These are phyloP conservation scores for Sclerotinia subarctica DNA, from an alignment of 2,329 filamentous ascomycete genomes.

Conservation along the genomic window DNA sequence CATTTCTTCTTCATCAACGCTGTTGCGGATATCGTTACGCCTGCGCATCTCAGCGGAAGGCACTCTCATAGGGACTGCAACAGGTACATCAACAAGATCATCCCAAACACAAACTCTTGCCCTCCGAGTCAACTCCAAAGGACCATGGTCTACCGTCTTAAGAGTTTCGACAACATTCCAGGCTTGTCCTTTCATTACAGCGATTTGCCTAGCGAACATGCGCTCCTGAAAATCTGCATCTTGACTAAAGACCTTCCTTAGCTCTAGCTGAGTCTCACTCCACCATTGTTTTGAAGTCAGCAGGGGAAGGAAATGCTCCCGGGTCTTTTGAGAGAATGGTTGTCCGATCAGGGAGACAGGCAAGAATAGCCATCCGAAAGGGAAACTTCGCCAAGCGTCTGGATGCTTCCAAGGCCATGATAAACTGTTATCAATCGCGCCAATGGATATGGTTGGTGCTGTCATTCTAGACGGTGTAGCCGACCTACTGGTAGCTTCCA, in stretches of 20 bases:
- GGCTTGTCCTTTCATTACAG: conserved; percentile 98
- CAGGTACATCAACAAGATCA: conserved; percentile 91
- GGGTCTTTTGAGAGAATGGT: conserved; percentile 90
- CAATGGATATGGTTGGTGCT: conserved; percentile 61
- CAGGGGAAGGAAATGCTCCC: conserved; percentile 92
- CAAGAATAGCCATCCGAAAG: conserved; percentile 97
- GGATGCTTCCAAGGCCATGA: conserved; percentile 74
- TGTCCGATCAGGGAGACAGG: conserved; percentile 94
- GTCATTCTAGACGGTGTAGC: conserved; percentile 39
- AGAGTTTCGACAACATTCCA: conserved; percentile 99
- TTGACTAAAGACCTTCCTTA: conserved; percentile 84
- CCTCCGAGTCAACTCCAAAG: conserved; percentile 84
- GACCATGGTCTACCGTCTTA: conserved; percentile 88
- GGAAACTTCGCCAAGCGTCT: conserved; percentile 85
- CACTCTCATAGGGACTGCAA: conserved; percentile 83
- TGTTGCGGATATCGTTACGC: conserved; percentile 50
- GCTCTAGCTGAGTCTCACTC: conserved; percentile 84
- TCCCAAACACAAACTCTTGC: conserved; percentile 97
- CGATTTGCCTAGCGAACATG: conserved; percentile 98
- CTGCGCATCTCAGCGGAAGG: conserved; percentile 82
- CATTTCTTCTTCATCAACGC: conserved; percentile 79
- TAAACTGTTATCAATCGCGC: conserved; percentile 95
- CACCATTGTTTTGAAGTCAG: conserved; percentile 96
- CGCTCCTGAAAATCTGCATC: conserved; percentile 96
- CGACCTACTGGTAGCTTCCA: conserved; percentile 65